Conservation (phyloP, 2,329 filamentous ascomycete genomes). For the Chrysoporthe deuterocubensis region DNA sequence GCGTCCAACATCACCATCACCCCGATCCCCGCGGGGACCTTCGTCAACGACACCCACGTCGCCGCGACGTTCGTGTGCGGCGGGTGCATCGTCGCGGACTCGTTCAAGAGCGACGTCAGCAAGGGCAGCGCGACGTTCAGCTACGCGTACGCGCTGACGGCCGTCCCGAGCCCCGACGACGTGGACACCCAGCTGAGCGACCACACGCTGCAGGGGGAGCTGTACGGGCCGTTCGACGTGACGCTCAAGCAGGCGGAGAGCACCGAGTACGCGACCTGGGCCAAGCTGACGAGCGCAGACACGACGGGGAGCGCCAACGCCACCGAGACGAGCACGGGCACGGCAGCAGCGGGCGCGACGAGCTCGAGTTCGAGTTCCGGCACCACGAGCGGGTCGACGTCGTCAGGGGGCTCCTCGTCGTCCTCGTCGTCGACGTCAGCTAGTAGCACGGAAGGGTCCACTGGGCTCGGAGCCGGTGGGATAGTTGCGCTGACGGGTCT, state of each 20-base stretch:
- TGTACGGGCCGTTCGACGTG: constrained; percentile 27
- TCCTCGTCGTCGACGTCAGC: constrained; percentile 16
- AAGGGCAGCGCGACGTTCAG: constrained; percentile 22
- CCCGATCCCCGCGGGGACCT: constrained; percentile 56
- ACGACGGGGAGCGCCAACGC: constrained; percentile 14
- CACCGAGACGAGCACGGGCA: constrained; percentile 5
- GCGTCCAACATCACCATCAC: constrained; percentile 45
- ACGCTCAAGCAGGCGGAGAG: constrained; percentile 23
- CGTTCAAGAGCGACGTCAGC: constrained; percentile 19
- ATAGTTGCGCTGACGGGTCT: constrained; percentile 17
- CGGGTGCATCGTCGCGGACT: constrained; percentile 44
- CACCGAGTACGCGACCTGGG: constrained; percentile 25
- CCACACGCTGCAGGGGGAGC: constrained; percentile 28
- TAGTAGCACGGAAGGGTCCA: background rate
- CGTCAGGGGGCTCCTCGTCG: constrained; percentile 4
- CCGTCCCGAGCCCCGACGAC: constrained; percentile 26
- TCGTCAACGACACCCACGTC: constrained; percentile 55
- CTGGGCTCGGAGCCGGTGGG: constrained; percentile 12
- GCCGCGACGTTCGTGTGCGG: constrained; percentile 59
- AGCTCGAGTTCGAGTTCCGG: constrained; percentile 1
- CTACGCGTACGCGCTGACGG: constrained; percentile 27
- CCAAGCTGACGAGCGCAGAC: constrained; percentile 14
- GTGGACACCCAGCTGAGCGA: constrained; percentile 24
- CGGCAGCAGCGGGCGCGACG: background rate
- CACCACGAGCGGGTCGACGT: background rate